These are phyloP conservation scores for Nicotiana attenuata DNA, from an alignment of 257 asterid species.

Conservation along the genomic window DNA sequence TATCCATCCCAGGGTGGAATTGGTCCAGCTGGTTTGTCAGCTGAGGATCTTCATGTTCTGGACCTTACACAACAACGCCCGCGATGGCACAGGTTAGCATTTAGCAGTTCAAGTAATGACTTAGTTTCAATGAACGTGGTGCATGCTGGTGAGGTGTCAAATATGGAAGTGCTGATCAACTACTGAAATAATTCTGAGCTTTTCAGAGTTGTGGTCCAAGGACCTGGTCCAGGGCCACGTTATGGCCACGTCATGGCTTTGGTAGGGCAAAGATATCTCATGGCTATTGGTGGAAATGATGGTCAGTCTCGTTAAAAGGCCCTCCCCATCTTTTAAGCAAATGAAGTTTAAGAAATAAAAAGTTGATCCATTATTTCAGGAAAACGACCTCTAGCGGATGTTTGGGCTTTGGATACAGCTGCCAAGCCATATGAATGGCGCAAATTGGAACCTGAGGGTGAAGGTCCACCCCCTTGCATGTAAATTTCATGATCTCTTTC, in stretches of 20 bases:
- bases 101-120: not conserved
- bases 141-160: too few species aligned
- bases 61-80: slow-evolving; percentile 72
- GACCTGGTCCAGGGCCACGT: slow-evolving; percentile 99
- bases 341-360: too few species aligned
- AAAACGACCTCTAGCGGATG: slow-evolving; percentile 97
- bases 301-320: slow-evolving; percentile 37
- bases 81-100: slow-evolving; percentile 89
- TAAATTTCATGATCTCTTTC: slow-evolving; percentile 28
- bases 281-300: slow-evolving; percentile 99
- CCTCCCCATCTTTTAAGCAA: too few species aligned
- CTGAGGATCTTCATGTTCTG: slow-evolving; percentile 83
- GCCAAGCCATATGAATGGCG: slow-evolving; percentile 99
- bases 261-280: slow-evolving; percentile 98
- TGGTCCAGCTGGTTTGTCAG: slow-evolving; percentile 74
- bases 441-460: slow-evolving; percentile 99
- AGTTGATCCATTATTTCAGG: slow-evolving; percentile 32
- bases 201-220: slow-evolving; percentile 92
- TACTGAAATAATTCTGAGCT: slow-evolving; percentile 10
- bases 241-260: slow-evolving; percentile 99
- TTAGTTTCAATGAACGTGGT: not conserved
- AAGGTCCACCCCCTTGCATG: slow-evolving; percentile 99
- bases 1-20: slow-evolving; percentile 59
- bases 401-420: slow-evolving; percentile 99
- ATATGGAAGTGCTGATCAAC: too few species aligned